Evolutionary conservation across 1,284 basidiomycete species (phyloP), one percentile per base, ranked within the genome.

Genomic region (Pterulicium gracile): DNA sequence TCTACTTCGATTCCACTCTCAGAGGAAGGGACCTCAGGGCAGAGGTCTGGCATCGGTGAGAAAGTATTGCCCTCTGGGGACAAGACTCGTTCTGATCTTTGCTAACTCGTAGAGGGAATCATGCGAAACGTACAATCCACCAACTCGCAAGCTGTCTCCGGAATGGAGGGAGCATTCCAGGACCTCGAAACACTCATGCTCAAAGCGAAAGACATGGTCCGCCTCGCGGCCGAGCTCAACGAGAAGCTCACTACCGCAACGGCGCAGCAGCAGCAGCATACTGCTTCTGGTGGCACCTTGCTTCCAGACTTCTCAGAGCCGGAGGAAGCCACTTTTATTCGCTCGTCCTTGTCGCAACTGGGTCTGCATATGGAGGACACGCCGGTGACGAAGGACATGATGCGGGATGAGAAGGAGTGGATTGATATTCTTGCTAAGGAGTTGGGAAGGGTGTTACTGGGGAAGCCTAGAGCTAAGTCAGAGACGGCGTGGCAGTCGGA

Each of bases 111-210:
- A 91, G 91, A 85, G 61, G 86, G 88, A 0, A 88, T 96, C 49
- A 63, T 95, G 46, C 76, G 76, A 49, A 75, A 70, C 1, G 84
- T 89, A 45, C 79, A 82, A 60, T 70, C 73, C 17, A 78, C 77
- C n/a, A 78, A 79, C 3, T 73, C 80, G 71, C 72, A 10, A 70
- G 80, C 13, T 73, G 81, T 13, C 44, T 75, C 74, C 4, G 73
- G 81, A 52, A 81, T 98, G 70, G 73, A 77, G 42, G 78, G 81
- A 54, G 88, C 93, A 0, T 73, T 98, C 44, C 74, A 80, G 54
- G 95, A 98, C 58, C 73, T 98, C 19, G 91, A 98, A 58, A 85
- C 88, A 1, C 70, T 98, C 36, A 94, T 90, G 87, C 70, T 85
- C 44, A 89, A 93, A 60, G 93, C 94, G 0, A 86, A 83, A 54